phyloP scores from a whole-genome alignment of 2,329 filamentous ascomycete species.

The Exophiala sideris region DNA sequence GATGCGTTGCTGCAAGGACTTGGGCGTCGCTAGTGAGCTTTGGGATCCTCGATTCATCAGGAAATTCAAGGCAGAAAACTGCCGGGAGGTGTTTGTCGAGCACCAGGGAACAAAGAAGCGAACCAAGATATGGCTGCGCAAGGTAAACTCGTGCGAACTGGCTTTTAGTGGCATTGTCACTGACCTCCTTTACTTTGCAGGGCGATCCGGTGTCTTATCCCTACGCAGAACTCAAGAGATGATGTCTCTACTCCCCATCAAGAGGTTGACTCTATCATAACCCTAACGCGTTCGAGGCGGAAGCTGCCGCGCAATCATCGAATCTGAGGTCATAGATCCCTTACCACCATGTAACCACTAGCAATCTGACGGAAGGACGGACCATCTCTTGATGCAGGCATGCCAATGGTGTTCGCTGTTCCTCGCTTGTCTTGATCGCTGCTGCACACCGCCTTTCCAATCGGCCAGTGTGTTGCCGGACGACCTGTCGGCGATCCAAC shows the following conservation, averaged over 20 bases:
- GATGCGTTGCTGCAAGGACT: slow-evolving; percentile 97
- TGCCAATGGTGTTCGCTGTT: too few species aligned
- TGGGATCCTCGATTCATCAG: slow-evolving; percentile 94
- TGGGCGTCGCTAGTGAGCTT: slow-evolving; percentile 89
- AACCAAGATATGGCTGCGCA: slow-evolving; percentile 80
- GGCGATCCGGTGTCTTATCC: slow-evolving; percentile 69
- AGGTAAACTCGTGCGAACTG: slow-evolving; percentile 38
- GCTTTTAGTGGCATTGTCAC: neutral
- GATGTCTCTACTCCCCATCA: neutral
- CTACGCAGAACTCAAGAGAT: slow-evolving; percentile 50
- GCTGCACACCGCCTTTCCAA: too few species aligned
- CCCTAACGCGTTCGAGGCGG: too few species aligned
- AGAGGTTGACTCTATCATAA: neutral
- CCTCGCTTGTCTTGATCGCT: too few species aligned
- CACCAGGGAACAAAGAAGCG: slow-evolving; percentile 82
- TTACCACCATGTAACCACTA: too few species aligned
- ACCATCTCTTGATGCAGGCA: too few species aligned
- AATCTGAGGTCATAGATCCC: too few species aligned
- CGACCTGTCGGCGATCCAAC: too few species aligned
- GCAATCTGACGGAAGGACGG: too few species aligned
- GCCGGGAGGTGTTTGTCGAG: slow-evolving; percentile 84
- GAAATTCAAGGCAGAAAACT: slow-evolving; percentile 70
- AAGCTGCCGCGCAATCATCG: too few species aligned
- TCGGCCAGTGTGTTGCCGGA: too few species aligned
- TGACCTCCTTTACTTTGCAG: slow-evolving; percentile 4